Conservation (phyloP, 2,329 filamentous ascomycete species). For the Neofusicoccum umdonicola region DNA sequence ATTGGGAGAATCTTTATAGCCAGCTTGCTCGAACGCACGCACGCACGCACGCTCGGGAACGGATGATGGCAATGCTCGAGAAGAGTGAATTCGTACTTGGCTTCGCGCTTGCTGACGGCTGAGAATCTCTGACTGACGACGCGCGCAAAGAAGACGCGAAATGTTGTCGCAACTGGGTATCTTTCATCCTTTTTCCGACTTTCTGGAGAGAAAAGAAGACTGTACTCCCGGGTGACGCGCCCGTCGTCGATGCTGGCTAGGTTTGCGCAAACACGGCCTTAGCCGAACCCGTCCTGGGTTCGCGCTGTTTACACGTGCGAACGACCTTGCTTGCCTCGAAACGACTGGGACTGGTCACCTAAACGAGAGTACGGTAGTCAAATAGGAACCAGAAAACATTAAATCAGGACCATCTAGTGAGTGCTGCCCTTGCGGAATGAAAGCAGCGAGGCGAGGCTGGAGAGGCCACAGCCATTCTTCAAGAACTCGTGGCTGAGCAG, state of each 20-base stretch:
- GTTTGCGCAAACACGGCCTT: neutral
- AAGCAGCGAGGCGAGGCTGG: constrained; percentile 80
- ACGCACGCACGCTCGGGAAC: neutral
- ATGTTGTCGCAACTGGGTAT: constrained; percentile 10
- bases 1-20: neutral
- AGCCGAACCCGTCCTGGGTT: neutral
- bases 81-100: neutral
- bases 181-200: constrained; percentile 15
- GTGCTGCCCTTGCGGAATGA: constrained; percentile 73
- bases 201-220: neutral
- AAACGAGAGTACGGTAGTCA: constrained; percentile 6
- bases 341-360: neutral
- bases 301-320: neutral
- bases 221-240: neutral
- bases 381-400: constrained; percentile 13
- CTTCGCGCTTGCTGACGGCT: neutral
- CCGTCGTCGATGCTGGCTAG: neutral
- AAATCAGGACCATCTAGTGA: constrained; percentile 31
- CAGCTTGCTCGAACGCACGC: constrained; percentile 10
- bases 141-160: constrained; percentile 6
- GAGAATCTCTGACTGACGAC: neutral
- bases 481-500: constrained; percentile 90
- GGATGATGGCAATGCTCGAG: neutral
- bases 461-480: constrained; percentile 81
- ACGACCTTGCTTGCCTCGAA: neutral